phyloP scores from a whole-genome alignment of 768 basidiomycete species.

The Phlegmacium glaucopus region DNA sequence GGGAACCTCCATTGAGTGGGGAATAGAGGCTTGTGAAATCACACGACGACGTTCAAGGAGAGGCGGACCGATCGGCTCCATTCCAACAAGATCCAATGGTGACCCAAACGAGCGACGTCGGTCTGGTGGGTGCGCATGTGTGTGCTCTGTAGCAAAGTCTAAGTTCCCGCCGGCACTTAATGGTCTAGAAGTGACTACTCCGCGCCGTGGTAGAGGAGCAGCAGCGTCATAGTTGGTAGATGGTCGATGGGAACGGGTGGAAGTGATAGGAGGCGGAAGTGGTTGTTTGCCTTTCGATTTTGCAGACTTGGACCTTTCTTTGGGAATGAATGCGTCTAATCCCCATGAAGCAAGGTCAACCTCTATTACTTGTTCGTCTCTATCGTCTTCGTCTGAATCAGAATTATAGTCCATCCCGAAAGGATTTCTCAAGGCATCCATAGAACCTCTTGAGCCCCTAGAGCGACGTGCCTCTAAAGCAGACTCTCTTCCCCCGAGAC shows the following conservation, averaged over 20 bases:
- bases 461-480: conserved; percentile 47
- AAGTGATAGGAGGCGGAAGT: conserved; percentile 29
- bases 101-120: conserved; percentile 59
- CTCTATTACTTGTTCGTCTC: conserved; percentile 54
- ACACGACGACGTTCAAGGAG: conserved; percentile 45
- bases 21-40: conserved; percentile 45
- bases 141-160: conserved; percentile 34
- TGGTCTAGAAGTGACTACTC: conserved; percentile 48
- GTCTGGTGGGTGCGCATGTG: conserved; percentile 4
- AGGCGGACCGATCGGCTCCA: conserved; percentile 37
- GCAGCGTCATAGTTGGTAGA: conserved; percentile 37
- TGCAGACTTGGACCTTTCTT: conserved; percentile 45
- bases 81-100: conserved; percentile 50
- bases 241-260: conserved; percentile 41
- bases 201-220: conserved; percentile 30
- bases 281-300: conserved; percentile 38
- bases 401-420: conserved; percentile 64
- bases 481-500: conserved; percentile 43
- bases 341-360: conserved; percentile 86
- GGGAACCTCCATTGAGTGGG: conserved; percentile 47
- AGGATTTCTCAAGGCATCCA: conserved; percentile 68
- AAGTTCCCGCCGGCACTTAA: conserved; percentile 63
- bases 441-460: conserved; percentile 53
- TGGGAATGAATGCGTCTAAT: conserved; percentile 70
- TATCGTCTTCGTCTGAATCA: conserved; percentile 51